These are phyloP conservation scores for Massariosphaeria phaeospora DNA, from an alignment of 495 filamentous ascomycete genomes.

Conservation along the genomic window DNA sequence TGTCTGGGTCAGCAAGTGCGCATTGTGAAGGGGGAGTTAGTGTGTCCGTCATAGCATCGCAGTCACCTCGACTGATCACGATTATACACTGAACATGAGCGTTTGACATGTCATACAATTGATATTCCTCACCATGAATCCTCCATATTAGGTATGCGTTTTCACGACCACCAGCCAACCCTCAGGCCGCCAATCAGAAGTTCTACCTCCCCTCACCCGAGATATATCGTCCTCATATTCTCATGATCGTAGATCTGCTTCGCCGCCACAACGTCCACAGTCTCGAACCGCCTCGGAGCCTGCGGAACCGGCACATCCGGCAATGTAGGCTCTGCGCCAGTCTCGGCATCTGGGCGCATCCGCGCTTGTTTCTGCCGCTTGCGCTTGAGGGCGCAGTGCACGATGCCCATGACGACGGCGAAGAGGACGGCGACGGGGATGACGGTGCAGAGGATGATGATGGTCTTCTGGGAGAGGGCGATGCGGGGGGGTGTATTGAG, in stretches of 20 bases:
- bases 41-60: neutral
- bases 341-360: neutral
- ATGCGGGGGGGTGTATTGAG: neutral
- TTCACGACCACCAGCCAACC: neutral
- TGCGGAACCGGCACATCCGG: neutral
- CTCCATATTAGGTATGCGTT: neutral
- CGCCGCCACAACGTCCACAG: neutral
- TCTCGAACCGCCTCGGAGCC: neutral
- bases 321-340: neutral
- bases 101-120: neutral
- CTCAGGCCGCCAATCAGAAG: neutral
- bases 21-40: neutral
- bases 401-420: neutral
- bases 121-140: neutral
- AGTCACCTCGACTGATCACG: neutral
- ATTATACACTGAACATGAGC: neutral
- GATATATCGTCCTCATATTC: neutral
- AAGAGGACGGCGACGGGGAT: neutral
- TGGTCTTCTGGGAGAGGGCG: neutral
- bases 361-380: neutral
- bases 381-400: slow-evolving; percentile 1
- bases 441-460: neutral
- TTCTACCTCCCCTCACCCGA: neutral
- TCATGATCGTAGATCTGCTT: neutral
- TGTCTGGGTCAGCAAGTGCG: neutral